These are phyloP conservation scores for Zostera marina DNA, from an alignment of 116 monocot genomes.

Conservation along the genomic window DNA sequence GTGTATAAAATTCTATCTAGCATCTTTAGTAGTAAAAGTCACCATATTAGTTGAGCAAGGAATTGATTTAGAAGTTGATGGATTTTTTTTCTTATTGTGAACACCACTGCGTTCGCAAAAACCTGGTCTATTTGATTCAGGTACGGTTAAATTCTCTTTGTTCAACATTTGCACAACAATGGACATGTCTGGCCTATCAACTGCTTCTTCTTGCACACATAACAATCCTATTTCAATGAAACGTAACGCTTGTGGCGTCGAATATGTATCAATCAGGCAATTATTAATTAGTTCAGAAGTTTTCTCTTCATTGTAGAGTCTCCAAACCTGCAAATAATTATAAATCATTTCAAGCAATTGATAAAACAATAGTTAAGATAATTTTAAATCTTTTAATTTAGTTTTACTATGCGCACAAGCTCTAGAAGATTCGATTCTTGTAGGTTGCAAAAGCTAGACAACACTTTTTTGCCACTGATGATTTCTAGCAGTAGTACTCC, in stretches of 20 bases:
- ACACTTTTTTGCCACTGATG: no score
- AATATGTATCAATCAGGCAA: not conserved
- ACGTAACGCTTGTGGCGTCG: not conserved
- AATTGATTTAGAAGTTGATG: no score
- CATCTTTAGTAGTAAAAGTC: no score
- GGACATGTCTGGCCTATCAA: constrained; percentile 3
- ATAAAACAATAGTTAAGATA: no score
- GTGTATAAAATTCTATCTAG: no score
- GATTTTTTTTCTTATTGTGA: no score
- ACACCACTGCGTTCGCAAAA: not conserved
- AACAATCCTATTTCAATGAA: constrained; percentile 6
- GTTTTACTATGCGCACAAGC: not conserved
- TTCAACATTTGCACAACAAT: constrained; percentile 1
- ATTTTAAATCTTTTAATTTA: not conserved
- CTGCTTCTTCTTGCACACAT: constrained; percentile 7
- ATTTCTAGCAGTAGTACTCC: no score
- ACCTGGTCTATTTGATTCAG: not conserved
- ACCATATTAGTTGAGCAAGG: no score
- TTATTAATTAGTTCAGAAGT: not conserved
- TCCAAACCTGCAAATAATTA: constrained; percentile 6
- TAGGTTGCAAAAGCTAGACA: not conserved
- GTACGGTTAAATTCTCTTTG: not conserved
- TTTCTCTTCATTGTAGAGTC: not conserved
- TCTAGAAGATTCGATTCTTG: not conserved
- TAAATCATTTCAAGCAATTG: no score